Percentiles rank a stretch among this genome's conserved stretches.
These are phyloP conservation scores for Cordyceps cicadae DNA, from an alignment of 2,329 filamentous ascomycete genomes.

Conservation along the genomic window DNA sequence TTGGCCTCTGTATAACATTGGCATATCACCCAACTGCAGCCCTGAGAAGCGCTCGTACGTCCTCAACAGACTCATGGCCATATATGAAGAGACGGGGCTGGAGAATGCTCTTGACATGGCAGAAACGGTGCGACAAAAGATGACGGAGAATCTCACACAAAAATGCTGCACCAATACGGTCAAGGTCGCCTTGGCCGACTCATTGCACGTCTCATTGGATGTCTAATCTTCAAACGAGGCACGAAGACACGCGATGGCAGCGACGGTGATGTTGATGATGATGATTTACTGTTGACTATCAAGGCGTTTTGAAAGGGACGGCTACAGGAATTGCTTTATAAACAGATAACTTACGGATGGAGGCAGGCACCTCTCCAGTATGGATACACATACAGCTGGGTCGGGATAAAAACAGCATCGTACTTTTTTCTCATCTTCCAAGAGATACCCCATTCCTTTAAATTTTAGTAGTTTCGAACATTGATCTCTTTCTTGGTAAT, in stretches of 20 bases:
- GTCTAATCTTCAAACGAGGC: neutral
- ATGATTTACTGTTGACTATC: too few relatives aligned
- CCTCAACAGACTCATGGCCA: constrained; percentile 34
- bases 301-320: neutral
- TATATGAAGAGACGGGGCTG: constrained; percentile 38
- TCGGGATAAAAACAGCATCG: neutral
- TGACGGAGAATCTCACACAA: constrained; percentile 1
- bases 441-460: neutral
- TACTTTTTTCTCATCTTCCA: neutral
- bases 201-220: neutral
- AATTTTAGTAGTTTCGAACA: neutral
- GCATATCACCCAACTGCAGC: constrained; percentile 38
- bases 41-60: constrained; percentile 34
- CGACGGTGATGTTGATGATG: too few relatives aligned
- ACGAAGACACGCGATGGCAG: too few relatives aligned
- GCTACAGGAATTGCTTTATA: neutral
- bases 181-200: neutral
- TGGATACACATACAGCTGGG: neutral
- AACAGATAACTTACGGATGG: neutral
- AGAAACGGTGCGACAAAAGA: constrained; percentile 24
- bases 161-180: neutral
- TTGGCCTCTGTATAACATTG: constrained; percentile 42
- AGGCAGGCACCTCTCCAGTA: neutral
- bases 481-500: neutral
- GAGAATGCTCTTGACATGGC: constrained; percentile 37